phyloP scores from a whole-genome alignment of 768 basidiomycete species.

The Amanita molliuscula region DNA sequence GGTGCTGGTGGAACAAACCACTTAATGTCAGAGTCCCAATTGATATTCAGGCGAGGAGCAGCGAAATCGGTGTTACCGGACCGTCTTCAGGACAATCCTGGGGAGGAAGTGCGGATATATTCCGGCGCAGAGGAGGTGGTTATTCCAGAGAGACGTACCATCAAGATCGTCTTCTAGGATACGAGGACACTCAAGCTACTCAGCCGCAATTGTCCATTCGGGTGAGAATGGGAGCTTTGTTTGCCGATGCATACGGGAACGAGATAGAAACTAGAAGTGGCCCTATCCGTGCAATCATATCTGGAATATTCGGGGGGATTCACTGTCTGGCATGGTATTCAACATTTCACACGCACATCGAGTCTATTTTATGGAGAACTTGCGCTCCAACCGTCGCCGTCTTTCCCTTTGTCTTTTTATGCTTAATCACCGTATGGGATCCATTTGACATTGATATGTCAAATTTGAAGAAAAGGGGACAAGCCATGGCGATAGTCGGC shows the following conservation, averaged over 20 bases:
- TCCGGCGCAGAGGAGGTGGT: neutral
- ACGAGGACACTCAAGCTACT: too few species aligned
- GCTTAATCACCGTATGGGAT: neutral
- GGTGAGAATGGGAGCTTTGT: too few species aligned
- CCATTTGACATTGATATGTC: neutral
- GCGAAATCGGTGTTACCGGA: too few species aligned
- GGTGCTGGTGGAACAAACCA: constrained; percentile 27
- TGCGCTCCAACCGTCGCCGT: constrained; percentile 11
- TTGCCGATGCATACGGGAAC: neutral
- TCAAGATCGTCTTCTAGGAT: neutral
- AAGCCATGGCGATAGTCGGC: too few species aligned
- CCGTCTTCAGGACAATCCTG: neutral
- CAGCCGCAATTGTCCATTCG: too few species aligned
- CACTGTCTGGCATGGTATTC: constrained; percentile 20
- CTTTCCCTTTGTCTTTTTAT: neutral
- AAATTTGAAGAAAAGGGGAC: too few species aligned
- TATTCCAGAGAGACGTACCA: neutral
- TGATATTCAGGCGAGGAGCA: neutral
- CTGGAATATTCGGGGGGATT: constrained; percentile 14
- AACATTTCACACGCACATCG: constrained; percentile 13
- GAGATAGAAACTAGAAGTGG: neutral
- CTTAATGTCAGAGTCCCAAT: constrained; percentile 14
- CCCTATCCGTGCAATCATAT: constrained; percentile 3
- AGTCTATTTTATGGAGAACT: constrained; percentile 17
- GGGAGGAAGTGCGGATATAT: neutral